Percentiles rank a stretch among this genome's conserved stretches.
phyloP scores from a whole-genome alignment of 1,284 basidiomycete species.

The Vanrija humicola region DNA sequence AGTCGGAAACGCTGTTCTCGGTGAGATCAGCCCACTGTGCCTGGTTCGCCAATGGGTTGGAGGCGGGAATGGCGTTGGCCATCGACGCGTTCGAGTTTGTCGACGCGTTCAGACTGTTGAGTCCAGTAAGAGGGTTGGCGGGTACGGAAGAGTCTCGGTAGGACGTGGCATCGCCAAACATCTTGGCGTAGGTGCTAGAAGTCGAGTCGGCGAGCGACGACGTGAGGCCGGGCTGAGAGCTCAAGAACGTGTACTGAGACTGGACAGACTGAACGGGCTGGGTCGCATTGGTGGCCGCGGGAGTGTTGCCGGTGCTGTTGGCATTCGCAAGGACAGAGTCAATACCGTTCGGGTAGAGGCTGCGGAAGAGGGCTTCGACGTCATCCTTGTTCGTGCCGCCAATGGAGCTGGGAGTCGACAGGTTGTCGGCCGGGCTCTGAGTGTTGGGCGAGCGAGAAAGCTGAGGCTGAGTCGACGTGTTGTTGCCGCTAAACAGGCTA shows the following conservation, averaged over 20 bases:
- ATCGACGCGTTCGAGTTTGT: too few species aligned
- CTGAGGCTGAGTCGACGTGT: slow-evolving; percentile 10
- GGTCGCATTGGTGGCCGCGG: neutral
- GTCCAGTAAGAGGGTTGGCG: neutral
- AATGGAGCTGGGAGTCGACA: slow-evolving; percentile 13
- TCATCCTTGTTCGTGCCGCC: slow-evolving; percentile 23
- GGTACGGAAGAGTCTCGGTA: slow-evolving; percentile 14
- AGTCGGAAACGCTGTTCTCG: slow-evolving; percentile 37
- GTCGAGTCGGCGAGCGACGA: slow-evolving; percentile 32
- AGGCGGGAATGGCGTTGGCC: neutral
- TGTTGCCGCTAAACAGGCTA: slow-evolving; percentile 17
- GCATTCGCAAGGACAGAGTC: neutral
- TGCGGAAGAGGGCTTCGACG: slow-evolving; percentile 42
- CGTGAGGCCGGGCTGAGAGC: slow-evolving; percentile 29
- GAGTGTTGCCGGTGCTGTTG: too few species aligned
- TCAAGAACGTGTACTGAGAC: slow-evolving; percentile 31
- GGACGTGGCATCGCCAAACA: slow-evolving; percentile 18
- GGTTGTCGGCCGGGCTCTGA: slow-evolving; percentile 3
- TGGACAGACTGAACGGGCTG: slow-evolving; percentile 5
- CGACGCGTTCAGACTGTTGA: neutral
- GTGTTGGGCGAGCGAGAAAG: neutral
- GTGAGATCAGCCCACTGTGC: slow-evolving; percentile 26
- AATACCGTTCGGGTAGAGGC: slow-evolving; percentile 37
- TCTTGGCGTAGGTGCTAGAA: slow-evolving; percentile 16
- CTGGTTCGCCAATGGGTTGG: slow-evolving; percentile 3